Base-by-base conservation (phyloP, 805 yeast genomes). In the Saturnispora mendoncae region DNA sequence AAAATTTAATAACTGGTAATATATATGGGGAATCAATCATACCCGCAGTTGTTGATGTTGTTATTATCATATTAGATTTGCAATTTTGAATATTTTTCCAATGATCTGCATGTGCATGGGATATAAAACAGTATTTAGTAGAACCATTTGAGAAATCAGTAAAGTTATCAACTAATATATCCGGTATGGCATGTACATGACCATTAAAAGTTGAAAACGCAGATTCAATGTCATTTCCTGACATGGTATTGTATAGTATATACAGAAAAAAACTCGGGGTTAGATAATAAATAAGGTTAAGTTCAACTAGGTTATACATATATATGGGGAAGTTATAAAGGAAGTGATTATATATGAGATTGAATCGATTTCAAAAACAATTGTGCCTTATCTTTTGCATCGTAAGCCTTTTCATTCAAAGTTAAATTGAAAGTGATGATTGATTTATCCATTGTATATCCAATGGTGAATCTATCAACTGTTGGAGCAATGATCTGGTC, bases 401-500 rank as follows among this genome's bases (percentile, higher is more conserved):
- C 74, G 18, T 55, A 53, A 18, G 67, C 68, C 41, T 62, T 61
- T n/a, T 59, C 65, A 38, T 66, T 65, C 12, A 66, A 46, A 0
- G 57, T 55, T 29, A 69, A 46, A 14, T 55, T 55, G 17, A 70
- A 61, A 24, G 59, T 63, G 14, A 69, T 53, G 12, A 61, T 39
- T 4, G 49, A 35, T 24, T 36, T 28, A 4, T 53, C 31, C 18
- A 64, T 51, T n/a, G 50, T 51, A 36, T 66, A 57, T 10, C 50
- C 50, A 14, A 53, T 46, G 8, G 33, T 42, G 56, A 74, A 76
- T 53, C 79, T 69, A 38, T 62, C 69, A 2, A 64, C 50, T 38
- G 56, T 62, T 20, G 75, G 72, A 0, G 76, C 69, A 41, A 78
- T 51, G 42, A 80, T 53, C 13, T 67, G 74, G 51, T 80, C 88